These are phyloP conservation scores for Trichoderma sp. DNA, from an alignment of 2,329 filamentous ascomycete species.

Conservation along the genomic window DNA sequence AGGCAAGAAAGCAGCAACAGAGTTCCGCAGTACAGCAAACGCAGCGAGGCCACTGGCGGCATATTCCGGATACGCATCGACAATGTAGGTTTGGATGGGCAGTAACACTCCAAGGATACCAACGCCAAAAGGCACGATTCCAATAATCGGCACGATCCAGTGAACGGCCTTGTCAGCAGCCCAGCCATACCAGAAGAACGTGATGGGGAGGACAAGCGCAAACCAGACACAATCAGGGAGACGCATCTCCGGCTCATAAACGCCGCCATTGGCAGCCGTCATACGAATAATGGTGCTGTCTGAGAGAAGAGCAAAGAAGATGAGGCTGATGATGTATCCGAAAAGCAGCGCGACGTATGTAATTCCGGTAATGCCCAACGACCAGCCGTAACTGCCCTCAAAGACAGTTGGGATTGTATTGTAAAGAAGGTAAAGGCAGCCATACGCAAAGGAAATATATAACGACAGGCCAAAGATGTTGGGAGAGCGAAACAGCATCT, in stretches of 20 bases:
- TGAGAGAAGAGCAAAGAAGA: slow-evolving; percentile 36
- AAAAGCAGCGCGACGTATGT: slow-evolving; percentile 4
- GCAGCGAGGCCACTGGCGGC: slow-evolving; percentile 30
- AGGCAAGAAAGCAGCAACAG: slow-evolving; percentile 70
- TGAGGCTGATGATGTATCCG: not conserved
- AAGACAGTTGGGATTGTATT: slow-evolving; percentile 53
- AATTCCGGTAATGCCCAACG: slow-evolving; percentile 10
- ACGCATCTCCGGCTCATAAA: slow-evolving; percentile 37
- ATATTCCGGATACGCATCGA: slow-evolving; percentile 38
- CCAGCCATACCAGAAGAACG: slow-evolving; percentile 43
- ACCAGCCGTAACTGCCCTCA: slow-evolving; percentile 32
- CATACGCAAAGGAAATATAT: slow-evolving; percentile 16
- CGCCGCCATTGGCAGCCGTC: slow-evolving; percentile 34
- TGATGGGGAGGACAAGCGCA: slow-evolving; percentile 36
- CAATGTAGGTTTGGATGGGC: slow-evolving; percentile 46
- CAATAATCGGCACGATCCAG: slow-evolving; percentile 44
- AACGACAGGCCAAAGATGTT: slow-evolving; percentile 49
- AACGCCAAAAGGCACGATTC: slow-evolving; percentile 12
- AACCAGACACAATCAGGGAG: slow-evolving; percentile 39
- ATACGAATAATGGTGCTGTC: slow-evolving; percentile 41
- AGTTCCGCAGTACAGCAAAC: slow-evolving; percentile 44
- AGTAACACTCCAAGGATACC: slow-evolving; percentile 2
- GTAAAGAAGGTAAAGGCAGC: slow-evolving; percentile 11
- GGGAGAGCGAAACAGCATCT: slow-evolving; percentile 54
- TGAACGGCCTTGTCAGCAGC: slow-evolving; percentile 36